Conservation (phyloP, 2,329 filamentous ascomycete genomes). For the Microthyrium microscopicum region DNA sequence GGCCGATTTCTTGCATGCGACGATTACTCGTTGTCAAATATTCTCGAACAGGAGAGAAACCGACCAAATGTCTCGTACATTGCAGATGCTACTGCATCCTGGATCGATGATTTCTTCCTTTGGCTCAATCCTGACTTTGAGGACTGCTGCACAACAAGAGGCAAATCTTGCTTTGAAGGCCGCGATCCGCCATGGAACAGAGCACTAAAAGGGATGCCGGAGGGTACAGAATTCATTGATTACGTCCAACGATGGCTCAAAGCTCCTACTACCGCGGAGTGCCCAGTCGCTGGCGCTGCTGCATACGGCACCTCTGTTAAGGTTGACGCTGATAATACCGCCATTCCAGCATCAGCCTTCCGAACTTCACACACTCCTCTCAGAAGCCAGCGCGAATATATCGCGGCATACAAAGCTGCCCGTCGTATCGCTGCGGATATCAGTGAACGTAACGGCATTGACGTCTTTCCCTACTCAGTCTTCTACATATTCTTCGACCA, state of each 20-base stretch:
- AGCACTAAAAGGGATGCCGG: conserved; percentile 78
- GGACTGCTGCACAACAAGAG: conserved; percentile 49
- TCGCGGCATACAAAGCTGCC: conserved; percentile 74
- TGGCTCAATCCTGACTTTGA: conserved; percentile 87
- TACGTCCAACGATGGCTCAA: conserved; percentile 74
- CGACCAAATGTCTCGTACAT: conserved; percentile 77
- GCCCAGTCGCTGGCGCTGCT: conserved; percentile 75
- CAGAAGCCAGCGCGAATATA: conserved; percentile 80
- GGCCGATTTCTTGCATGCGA: conserved; percentile 84
- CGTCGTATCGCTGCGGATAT: conserved; percentile 74
- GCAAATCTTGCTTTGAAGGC: conserved; percentile 54
- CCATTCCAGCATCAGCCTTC: conserved; percentile 75
- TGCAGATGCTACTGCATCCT: conserved; percentile 74
- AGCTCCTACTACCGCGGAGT: conserved; percentile 64
- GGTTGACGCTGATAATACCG: conserved; percentile 48
- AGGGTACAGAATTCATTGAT: conserved; percentile 75
- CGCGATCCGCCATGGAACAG: conserved; percentile 76
- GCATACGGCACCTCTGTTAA: conserved; percentile 75
- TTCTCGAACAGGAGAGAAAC: conserved; percentile 88
- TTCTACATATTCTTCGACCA: conserved; percentile 99
- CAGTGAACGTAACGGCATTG: conserved; percentile 50
- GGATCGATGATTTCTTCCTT: conserved; percentile 91
- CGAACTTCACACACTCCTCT: conserved; percentile 77
- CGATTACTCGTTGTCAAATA: conserved; percentile 66
- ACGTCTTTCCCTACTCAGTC: conserved; percentile 91